Percentiles rank a stretch among this genome's conserved stretches.
phyloP scores from a whole-genome alignment of 306 rosid species.

The Gastrolobium villosum region DNA sequence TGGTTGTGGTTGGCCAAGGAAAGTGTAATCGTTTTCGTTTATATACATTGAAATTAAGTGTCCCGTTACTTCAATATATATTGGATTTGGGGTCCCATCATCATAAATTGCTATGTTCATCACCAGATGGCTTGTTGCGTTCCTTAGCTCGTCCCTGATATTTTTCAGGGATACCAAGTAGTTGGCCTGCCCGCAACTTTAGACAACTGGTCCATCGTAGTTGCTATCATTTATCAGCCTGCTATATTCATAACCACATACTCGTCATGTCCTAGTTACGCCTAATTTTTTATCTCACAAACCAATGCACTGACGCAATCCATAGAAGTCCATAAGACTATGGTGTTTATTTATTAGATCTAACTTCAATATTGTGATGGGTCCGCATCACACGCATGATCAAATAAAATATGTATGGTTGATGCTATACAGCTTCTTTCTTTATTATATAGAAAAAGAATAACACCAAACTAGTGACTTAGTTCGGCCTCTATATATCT shows the following conservation, averaged over 20 bases:
- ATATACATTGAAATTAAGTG: background rate
- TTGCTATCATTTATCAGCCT: background rate
- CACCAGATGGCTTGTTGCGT: conserved; percentile 5
- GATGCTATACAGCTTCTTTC: background rate
- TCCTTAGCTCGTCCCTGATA: background rate
- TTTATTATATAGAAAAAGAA: background rate
- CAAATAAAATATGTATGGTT: conserved; percentile 12
- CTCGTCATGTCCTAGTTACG: background rate
- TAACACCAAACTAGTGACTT: background rate
- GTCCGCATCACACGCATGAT: too few relatives aligned
- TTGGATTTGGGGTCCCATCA: background rate
- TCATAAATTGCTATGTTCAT: conserved; percentile 20
- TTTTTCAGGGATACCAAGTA: conserved; percentile 4
- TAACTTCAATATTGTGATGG: background rate
- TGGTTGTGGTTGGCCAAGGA: background rate
- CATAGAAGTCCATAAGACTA: background rate
- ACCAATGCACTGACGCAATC: background rate
- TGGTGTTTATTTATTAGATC: background rate
- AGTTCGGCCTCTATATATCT: background rate
- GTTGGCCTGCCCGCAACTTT: conserved; percentile 35
- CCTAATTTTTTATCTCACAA: background rate
- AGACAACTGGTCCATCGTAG: conserved; percentile 5
- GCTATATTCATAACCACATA: background rate
- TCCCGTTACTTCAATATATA: background rate
- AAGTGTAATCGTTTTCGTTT: background rate